Base-by-base conservation (phyloP, 192 early-diverging fungal genomes). In the Podochytrium sp. region DNA sequence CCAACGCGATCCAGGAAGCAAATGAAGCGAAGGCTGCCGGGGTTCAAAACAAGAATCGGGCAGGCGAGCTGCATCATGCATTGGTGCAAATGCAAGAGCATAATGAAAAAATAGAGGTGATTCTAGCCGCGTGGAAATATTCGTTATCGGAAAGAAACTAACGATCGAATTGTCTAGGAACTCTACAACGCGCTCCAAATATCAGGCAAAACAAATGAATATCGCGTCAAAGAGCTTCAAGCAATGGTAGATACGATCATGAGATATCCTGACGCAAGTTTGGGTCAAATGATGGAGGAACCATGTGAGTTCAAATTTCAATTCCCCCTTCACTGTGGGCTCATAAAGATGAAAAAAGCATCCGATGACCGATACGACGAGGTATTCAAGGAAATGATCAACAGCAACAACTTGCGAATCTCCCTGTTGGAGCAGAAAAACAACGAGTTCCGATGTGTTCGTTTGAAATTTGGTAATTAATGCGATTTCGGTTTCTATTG, bases 351-450 rank as follows among this genome's bases (percentile, higher is more conserved):
- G 16, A 56, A 59, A 27, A 38, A 35, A 34, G n/a, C 65, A 58
- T 30, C 30, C 23, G 49, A 34, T 32, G 76, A 23, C 4, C 72
- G 73, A 32, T 60, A 35, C 32, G 82, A 84, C 65, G 43, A 56
- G 3, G 35, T 84, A 12, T 73, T 79, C 27, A 68, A 74, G 37
- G 77, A 84, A 6, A 73, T 84, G 70, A 84, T 84, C 38, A 77
- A 71, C 38, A 52, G 75, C 51, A 84, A 84, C 65, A 84, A 80
- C 55, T 30, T 81, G 14, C 61, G 82, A 23, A 84, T 84, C 23
- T 73, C 82, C 6, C 43, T 84, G 23, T 71, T 84, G 12, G 82
- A 84, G 59, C 77, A 81, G 47, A 84, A 84, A 56, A 84, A 84
- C 50, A 80, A 81, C 63, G 81, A 83, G 47, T 68, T 76, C 33